Base-by-base conservation (phyloP, 495 filamentous ascomycete genomes). In the Cenococcum geophilum region DNA sequence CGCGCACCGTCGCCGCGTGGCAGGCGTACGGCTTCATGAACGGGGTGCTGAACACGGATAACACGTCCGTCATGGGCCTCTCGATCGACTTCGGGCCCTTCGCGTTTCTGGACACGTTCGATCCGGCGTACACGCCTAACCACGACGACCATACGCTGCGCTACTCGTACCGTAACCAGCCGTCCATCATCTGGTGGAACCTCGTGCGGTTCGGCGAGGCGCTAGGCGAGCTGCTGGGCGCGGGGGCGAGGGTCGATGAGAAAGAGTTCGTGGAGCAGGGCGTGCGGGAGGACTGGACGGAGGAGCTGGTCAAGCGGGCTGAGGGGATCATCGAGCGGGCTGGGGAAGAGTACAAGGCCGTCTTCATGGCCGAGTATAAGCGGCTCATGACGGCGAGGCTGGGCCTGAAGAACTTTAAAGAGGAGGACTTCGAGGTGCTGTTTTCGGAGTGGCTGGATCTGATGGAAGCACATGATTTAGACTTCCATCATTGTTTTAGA, bases 21-120 rank as follows among this genome's bases (percentile, higher is more conserved):
- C 93, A 98, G 74, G 89, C 89, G 21, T 97, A 96, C 74, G 93
- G 88, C 12, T 98, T 98, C 75, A 97, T 92, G 81, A 98, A 98
- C 69, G 93, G 93, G 18, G 93, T 98, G 21, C 77, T 98, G 35
- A 92, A 96, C 68, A 97, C 93, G 0, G 93, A 98, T 71, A 98
- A 98, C 71, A 98, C 92, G 0, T 95, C 89, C 4, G 80, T 98
- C 55, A 85, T 86, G 37, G 93, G 93, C 6, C 74, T 98, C 0
- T 89, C 86, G 0, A 86, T 98, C 21, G 93, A 98, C 74, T 98
- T 88, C 68, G 93, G 93, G 0, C 93, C 93, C 0, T 98, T 97
- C 69, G 92, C 93, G 21, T 97, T 97, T 68, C 86, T 98, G 78
- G 88, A 97, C 72, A 91, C 88, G 65, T 97, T 97, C 70, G 91